phyloP scores from a whole-genome alignment of 352 stramenopile species.

The Pythium monospermum region DNA sequence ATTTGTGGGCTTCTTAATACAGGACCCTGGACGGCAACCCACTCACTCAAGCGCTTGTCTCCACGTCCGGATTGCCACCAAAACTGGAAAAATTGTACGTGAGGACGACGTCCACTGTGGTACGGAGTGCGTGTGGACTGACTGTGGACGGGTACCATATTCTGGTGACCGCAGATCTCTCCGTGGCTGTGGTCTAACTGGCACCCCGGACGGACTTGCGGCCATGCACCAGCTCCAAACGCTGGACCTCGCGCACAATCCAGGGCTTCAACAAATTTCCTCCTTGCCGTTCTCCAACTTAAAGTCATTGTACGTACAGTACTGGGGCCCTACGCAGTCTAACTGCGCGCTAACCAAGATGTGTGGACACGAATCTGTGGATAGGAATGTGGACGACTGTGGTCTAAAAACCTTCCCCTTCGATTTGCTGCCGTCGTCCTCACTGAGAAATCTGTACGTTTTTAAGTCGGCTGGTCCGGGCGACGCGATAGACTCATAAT shows the following conservation, averaged over 20 bases:
- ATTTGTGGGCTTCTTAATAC: too few relatives aligned
- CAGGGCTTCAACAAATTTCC: not conserved
- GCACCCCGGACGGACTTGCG: not conserved
- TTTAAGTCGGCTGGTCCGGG: too few relatives aligned
- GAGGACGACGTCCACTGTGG: too few relatives aligned
- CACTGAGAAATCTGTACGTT: conserved; percentile 8
- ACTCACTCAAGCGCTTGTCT: not conserved
- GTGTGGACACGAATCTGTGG: too few relatives aligned
- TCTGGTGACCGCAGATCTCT: conserved; percentile 2
- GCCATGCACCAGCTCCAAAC: not conserved
- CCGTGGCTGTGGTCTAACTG: not conserved
- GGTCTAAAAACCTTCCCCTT: not conserved
- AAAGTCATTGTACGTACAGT: not conserved
- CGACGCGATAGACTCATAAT: too few relatives aligned
- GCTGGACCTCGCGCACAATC: conserved; percentile 3
- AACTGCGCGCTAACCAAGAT: not conserved
- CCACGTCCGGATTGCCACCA: not conserved
- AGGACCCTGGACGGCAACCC: not conserved
- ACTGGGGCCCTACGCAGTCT: too few relatives aligned
- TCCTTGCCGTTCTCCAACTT: conserved; percentile 1
- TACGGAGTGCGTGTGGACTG: too few relatives aligned
- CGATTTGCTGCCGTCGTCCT: not conserved
- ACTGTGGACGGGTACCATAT: too few relatives aligned
- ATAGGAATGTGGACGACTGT: not conserved
- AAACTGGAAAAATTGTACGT: too few relatives aligned